Percentiles rank a stretch among this genome's conserved stretches.
Conservation (phyloP, 495 filamentous ascomycete species). For the Opeltia flavorubescens region DNA sequence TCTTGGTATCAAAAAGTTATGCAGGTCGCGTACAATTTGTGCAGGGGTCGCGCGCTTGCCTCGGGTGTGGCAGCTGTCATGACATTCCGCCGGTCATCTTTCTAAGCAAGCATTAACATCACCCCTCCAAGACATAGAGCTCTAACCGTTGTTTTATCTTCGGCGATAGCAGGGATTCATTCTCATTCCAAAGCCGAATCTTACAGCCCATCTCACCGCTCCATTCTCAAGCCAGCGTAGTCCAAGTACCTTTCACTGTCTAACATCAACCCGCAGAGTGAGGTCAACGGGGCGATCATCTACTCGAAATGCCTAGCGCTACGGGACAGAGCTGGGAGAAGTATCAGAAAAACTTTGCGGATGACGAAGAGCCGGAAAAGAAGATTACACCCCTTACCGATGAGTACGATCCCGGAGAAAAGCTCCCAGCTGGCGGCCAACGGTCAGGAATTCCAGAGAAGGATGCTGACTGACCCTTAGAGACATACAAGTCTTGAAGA, state of each 20-base stretch:
- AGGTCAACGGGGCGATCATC: background rate
- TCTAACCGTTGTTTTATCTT: no score
- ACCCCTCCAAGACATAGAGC: no score
- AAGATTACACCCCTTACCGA: constrained; percentile 94
- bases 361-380: constrained; percentile 97
- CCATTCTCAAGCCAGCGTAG: no score
- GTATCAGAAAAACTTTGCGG: constrained; percentile 88
- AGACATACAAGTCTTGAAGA: constrained; percentile 98
- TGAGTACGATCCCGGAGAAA: constrained; percentile 49
- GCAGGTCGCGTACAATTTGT: constrained; percentile 27
- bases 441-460: background rate
- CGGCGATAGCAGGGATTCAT: no score
- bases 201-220: background rate
- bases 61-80: constrained; percentile 9
- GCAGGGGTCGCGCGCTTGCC: constrained; percentile 19
- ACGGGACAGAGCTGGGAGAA: constrained; percentile 94
- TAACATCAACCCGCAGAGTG: background rate
- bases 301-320: constrained; percentile 63
- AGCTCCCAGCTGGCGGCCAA: background rate
- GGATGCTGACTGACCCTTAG: constrained; percentile 27
- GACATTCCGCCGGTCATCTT: no score
- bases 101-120: background rate
- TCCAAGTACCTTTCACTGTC: no score
- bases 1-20: no score
- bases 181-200: background rate